Evolutionary conservation across 1,139 yeast species (phyloP), one percentile per base, ranked within the genome.

Genomic region (Kluyveromyces sp.): DNA sequence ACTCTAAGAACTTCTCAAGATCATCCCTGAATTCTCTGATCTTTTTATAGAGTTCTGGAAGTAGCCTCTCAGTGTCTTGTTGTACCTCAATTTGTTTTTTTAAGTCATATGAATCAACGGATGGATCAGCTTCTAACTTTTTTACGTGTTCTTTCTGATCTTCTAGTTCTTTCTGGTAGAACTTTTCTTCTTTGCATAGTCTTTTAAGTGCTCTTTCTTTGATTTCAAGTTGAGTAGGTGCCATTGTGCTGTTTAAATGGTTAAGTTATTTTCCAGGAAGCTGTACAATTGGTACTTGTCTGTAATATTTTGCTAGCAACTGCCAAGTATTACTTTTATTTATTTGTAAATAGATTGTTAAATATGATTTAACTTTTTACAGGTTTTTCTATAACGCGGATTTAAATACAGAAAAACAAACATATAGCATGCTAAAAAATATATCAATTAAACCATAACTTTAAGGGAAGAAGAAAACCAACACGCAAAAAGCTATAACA

Each of bases 141-240:
- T 72, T 75, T 8, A 81, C 75, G 48, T 68, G 70, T n/a, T 65
- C 62, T 41, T 75, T 72, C 54, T 84, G 88, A 47, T 84, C 88
- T 15, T 64, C 64, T 34, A 79, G 73, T 60, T 89, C 96, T 49
- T 75, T 71, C 43, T 74, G 69, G 62, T 88, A 89, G 39, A 80
- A 70, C 15, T 61, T 61, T 55, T 83, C 81, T 61, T 89, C 97
- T 57, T 87, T 87, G 46, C 83, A 59, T 36, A 90, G 72, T 51
- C 96, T 74, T 53, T 77, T 76, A 45, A 89, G 71, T 3, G 96
- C 94, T 53, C 77, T 79, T 43, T 78, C 73, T 59, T 88, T 88
- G 66, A 89, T 87, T 57, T 84, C 86, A 46, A 86, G 66, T 52
- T 76, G 81, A 1, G 89, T 71, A 41, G 96, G 96, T 2, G 90